Conservation (phyloP, 148 eudicot species). For the Silene latifolia region DNA sequence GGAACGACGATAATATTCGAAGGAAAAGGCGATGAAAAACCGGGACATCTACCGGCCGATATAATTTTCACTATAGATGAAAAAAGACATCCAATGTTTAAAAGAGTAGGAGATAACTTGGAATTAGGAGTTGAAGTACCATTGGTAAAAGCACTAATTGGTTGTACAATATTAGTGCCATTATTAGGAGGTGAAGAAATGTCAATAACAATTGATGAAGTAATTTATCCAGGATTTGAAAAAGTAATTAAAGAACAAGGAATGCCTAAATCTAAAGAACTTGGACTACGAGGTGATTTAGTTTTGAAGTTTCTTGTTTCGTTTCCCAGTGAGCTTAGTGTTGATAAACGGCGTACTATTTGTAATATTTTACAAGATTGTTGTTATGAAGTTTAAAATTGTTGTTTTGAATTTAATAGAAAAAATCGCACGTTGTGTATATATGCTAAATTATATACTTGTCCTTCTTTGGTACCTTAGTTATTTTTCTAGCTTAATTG, state of each 20-base stretch:
- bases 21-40: slow-evolving; percentile 78
- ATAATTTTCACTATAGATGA: slow-evolving; percentile 57
- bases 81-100: slow-evolving; percentile 51
- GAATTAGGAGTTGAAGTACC: slow-evolving; percentile 73
- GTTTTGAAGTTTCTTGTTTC: slow-evolving; percentile 52
- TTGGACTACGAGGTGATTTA: slow-evolving; percentile 52
- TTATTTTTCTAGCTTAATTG: too few species aligned
- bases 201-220: slow-evolving; percentile 46
- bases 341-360: slow-evolving; percentile 40
- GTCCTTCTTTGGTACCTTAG: too few species aligned
- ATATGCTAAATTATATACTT: not conserved
- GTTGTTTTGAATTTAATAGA: not conserved
- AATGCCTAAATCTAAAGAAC: slow-evolving; percentile 51
- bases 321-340: slow-evolving; percentile 48
- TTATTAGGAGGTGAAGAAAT: slow-evolving; percentile 61
- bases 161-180: slow-evolving; percentile 61
- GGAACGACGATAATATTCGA: slow-evolving; percentile 75
- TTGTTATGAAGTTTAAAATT: slow-evolving; percentile 17
- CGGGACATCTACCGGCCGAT: slow-evolving; percentile 58
- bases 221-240: slow-evolving; percentile 59
- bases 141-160: slow-evolving; percentile 60
- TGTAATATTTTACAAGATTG: slow-evolving; percentile 38
- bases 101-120: slow-evolving; percentile 58
- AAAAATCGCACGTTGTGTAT: too few species aligned
- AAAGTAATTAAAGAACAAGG: slow-evolving; percentile 64